Base-by-base conservation (phyloP, 2,329 filamentous ascomycete genomes). In the Diplodia mutila region DNA sequence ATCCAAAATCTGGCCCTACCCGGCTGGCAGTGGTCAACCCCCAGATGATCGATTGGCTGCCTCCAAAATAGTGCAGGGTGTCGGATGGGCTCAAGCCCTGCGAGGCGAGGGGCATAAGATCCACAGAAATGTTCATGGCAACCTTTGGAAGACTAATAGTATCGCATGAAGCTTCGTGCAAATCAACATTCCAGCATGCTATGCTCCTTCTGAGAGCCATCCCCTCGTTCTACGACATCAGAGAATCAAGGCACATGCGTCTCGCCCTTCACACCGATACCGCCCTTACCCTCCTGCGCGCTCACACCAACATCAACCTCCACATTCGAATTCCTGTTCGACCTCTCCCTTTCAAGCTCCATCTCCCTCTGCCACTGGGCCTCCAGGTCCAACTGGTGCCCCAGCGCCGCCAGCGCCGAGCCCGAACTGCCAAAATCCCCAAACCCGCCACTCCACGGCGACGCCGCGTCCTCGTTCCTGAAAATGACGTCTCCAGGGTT, bases 371-470 rank as follows among this genome's bases (percentile, higher is more conserved):
- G 6, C 49, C 25, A 53, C 61, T 53, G 65, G 29, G 68, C 57
- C 34, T 70, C 67, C 16, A 66, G 11, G 14, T 67, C 63, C 46
- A 71, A 46, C 49, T 67, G 63, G 34, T 66, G 34, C 14, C 68
- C 67, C 52, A 72, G 27, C 23, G 67, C 69, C 23, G 69, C 69
- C 51, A 72, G 52, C 18, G 65, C 61, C 52, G 69, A 69, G 12
- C 70, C 70, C 3, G 69, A 68, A 14, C 69, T 68, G 14, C 69
- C 69, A 29, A 69, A 65, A 21, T 25, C 66, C 29, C 21, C 51
- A n/a, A 32, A 69, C 23, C 18, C 39, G 2, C 42, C 42, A 6
- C 42, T 9, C 46, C 27, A 27, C 59, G 59, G 29, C n/a, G 42
- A 46, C 3, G 49, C n/a, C 25, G 12, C 54, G 5, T 54, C 25